Evolutionary conservation across 345 rosid genomes (phyloP), one percentile per base, ranked within the genome.

Genomic region (Balakata baccata): DNA sequence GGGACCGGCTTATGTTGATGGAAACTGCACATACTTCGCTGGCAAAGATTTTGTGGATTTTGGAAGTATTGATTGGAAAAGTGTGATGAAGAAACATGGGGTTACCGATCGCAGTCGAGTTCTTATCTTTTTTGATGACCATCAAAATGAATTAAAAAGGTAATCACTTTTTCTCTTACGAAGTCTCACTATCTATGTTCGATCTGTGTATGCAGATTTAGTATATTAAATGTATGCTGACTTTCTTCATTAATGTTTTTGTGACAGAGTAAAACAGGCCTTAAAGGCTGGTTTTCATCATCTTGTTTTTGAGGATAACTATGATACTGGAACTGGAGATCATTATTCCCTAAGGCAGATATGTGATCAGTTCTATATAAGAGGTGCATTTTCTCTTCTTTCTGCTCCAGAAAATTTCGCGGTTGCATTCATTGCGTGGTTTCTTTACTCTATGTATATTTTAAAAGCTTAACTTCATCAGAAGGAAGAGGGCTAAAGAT

Each of bases 261-360:
- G 23, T 77, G 83, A 54, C 86, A 95, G 99, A 83, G 73, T 92
- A 74, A 89, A 89, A 73, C 92, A 96, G 81, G 98, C 99, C 51
- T 52, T 88, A 72, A 82, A 88, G 58, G 90, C 89, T 58, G 98
- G 99, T 54, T 96, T 96, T 82, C 86, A 52, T 49, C 93, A 96
- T 87, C 94, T 96, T 80, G 81, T 96, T 71, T 96, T 96, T 66
- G 99, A 96, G 84, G 99, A 96, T 78, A 96, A 96, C 77, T 96
- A 93, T 71, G 99, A 96, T 78, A 96, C 99, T 22, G 99, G 99
- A 74, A 96, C 96, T 4, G 98, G 98, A 47, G 99, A 96, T 77
- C 98, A 93, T 86, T 96, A 96, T 78, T 96, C 99, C 34, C 77
- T 96, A 78, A 87, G 99, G 81, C 98, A 96, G 82, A 96, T 93